Conservation (phyloP, 768 basidiomycete species). For the Rubroboletus pulcherrimus region DNA sequence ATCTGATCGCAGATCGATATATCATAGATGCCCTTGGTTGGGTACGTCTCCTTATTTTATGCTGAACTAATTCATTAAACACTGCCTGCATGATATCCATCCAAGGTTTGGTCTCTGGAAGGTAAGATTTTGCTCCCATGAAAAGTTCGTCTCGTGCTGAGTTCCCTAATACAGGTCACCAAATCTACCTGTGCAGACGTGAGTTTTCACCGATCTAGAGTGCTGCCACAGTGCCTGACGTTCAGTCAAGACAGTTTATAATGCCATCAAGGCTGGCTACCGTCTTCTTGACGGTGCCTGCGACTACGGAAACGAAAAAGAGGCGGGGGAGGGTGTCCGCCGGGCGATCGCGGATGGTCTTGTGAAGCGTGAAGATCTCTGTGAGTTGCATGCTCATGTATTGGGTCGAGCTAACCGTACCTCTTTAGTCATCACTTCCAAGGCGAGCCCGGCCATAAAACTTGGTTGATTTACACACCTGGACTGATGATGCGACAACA, state of each 20-base stretch:
- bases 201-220: conserved; percentile 14
- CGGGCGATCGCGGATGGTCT: conserved; percentile 78
- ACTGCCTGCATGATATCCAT: background rate
- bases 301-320: conserved; percentile 88
- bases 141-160: background rate
- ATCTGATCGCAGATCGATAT: background rate
- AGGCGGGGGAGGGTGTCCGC: conserved; percentile 73
- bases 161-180: conserved; percentile 41
- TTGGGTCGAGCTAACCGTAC: background rate
- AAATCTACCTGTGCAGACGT: conserved; percentile 60
- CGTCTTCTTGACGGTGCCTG: conserved; percentile 83
- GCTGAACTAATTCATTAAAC: background rate
- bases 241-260: conserved; percentile 62
- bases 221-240: background rate
- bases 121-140: conserved; percentile 32
- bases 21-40: conserved; percentile 66
- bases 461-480: background rate
- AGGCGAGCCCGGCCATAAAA: conserved; percentile 38
- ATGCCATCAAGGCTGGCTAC: conserved; percentile 83
- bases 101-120: conserved; percentile 72
- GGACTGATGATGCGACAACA: conserved; percentile 24
- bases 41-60: conserved; percentile 36
- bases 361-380: conserved; percentile 84
- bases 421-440: conserved; percentile 72
- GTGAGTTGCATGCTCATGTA: conserved; percentile 39